Percentiles rank a stretch among this genome's conserved stretches.
phyloP scores from a whole-genome alignment of 2,329 filamentous ascomycete genomes.

The Aspergillus transmontanensis region DNA sequence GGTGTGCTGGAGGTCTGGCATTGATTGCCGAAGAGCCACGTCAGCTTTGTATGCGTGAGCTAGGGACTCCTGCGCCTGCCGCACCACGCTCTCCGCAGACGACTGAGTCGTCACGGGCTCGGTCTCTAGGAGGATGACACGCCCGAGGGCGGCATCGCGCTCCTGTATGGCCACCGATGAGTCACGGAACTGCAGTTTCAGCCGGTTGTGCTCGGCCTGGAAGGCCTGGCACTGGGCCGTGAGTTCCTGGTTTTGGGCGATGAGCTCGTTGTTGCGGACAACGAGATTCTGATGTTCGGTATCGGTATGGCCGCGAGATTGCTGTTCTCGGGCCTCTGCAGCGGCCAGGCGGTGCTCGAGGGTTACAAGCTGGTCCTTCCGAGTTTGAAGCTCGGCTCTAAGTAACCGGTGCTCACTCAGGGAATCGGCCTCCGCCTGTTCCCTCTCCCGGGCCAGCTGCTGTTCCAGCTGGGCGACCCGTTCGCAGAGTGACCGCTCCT shows the following conservation, averaged over 20 bases:
- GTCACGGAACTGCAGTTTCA: background rate
- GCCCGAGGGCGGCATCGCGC: constrained; percentile 3
- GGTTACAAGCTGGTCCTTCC: constrained; percentile 6
- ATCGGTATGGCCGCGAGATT: background rate
- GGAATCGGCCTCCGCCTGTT: constrained; percentile 4
- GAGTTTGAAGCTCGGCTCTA: constrained; percentile 9
- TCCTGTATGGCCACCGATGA: constrained; percentile 7
- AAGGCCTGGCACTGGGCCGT: background rate
- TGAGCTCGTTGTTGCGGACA: background rate
- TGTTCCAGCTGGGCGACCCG: constrained; percentile 14
- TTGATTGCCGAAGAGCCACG: constrained; percentile 4
- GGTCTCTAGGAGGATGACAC: background rate
- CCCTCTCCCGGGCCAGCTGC: constrained; percentile 6
- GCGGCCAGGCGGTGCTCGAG: constrained; percentile 9
- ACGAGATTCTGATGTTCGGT: constrained; percentile 3
- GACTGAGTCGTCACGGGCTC: constrained; percentile 2
- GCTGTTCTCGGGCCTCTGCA: constrained; percentile 3
- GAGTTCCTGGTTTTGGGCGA: constrained; percentile 7
- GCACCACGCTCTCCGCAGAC: background rate
- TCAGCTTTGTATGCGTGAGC: background rate
- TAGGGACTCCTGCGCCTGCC: constrained; percentile 10
- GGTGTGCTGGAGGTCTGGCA: constrained; percentile 10
- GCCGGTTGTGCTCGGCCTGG: background rate
- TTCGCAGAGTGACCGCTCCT: constrained; percentile 3
- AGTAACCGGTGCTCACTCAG: constrained; percentile 9